These are phyloP conservation scores for Hyphodiscus sp. DNA, from an alignment of 2,329 filamentous ascomycete species.

Conservation along the genomic window DNA sequence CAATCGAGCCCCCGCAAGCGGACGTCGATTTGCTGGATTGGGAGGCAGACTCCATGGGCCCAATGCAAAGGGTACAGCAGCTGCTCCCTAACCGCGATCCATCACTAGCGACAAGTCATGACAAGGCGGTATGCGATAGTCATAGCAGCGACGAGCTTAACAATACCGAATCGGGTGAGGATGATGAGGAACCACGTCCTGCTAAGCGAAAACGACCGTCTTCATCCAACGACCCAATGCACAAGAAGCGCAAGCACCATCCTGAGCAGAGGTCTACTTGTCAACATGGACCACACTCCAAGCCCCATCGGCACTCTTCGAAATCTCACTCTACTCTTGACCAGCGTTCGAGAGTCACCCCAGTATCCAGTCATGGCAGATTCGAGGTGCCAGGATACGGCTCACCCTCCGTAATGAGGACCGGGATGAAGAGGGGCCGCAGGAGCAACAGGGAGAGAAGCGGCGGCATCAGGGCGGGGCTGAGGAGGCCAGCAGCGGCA, in stretches of 20 bases:
- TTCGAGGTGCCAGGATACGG: no score
- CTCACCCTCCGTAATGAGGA: no score
- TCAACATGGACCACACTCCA: neutral
- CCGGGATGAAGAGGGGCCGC: no score
- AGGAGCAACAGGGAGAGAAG: no score
- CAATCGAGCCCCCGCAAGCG: no score
- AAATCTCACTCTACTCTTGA: neutral
- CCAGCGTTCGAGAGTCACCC: neutral
- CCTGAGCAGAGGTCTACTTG: neutral
- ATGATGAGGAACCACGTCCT: constrained; percentile 1
- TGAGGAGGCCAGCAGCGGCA: no score
- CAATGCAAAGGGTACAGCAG: no score
- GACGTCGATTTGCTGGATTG: no score
- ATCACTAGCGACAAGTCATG: neutral
- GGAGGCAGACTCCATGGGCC: no score
- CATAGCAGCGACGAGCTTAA: constrained; percentile 1
- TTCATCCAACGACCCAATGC: constrained; percentile 1
- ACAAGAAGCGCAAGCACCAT: neutral
- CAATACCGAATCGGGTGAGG: neutral
- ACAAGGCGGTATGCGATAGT: neutral
- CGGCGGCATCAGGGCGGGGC: no score
- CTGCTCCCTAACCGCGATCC: neutral
- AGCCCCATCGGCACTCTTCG: neutral
- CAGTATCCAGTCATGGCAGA: neutral
- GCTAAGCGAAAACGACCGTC: constrained; percentile 3